Evolutionary conservation across 306 rosid genomes (phyloP), one percentile per base, ranked within the genome.

Genomic region (Castanea sativa): DNA sequence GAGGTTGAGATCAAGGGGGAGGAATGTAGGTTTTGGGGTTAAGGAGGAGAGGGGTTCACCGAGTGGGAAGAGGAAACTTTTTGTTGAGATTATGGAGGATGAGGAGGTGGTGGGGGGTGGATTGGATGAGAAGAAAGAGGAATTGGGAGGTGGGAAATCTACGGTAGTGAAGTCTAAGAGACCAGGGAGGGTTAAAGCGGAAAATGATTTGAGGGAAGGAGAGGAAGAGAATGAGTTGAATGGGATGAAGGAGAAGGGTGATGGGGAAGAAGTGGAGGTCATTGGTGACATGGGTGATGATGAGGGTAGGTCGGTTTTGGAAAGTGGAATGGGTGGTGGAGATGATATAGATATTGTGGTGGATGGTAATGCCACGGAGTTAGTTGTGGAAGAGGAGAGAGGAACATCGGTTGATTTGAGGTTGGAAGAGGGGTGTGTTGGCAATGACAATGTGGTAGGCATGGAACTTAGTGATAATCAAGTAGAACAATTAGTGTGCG

Each of bases 1-100:
- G 5, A 89, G 99, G 87, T 85, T 90, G 87, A 88, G 99, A 79
- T 65, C 92, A 15, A 89, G 96, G 73, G 82, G 41, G 74, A 79
- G 71, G 45, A 85, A 75, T 81, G 85, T 21, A 16, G 80, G 86
- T 43, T 74, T 83, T 71, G 60, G 65, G 61, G 88, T 78, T 81
- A 87, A 83, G 72, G 74, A 79, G 68, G 83, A 87, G 76, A 81
- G 49, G 35, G 73, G 56, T 52, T 76, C 77, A 0, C 80, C 69
- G 0, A 71, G 85, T 13, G 89, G 93, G 84, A 92, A 91, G 79
- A 89, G 96, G 88, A 92, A 78, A 83, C 82, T 89, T 80, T 90
- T 90, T 76, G 81, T 63, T 75, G 88, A 49, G 61, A 79, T 73
- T 7, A 70, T 57, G 76, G 86, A 27, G 23, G 83, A 35, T 11